phyloP scores from a whole-genome alignment of 306 rosid species.

The Ochetophila trinervis region DNA sequence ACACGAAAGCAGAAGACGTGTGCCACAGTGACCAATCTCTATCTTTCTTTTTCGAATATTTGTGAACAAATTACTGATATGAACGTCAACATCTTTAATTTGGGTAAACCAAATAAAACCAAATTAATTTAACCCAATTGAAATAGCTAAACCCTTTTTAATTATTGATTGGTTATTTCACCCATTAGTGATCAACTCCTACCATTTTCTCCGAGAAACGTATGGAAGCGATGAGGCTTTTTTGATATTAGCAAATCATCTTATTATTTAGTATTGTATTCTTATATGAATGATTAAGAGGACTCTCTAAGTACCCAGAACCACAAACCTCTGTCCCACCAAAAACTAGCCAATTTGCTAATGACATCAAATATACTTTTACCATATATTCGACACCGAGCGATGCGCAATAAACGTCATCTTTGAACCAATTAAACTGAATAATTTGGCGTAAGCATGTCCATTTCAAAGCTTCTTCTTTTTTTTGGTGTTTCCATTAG shows the following conservation, averaged over 20 bases:
- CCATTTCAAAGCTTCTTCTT: constrained; percentile 33
- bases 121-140: background rate
- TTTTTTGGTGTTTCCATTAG: constrained; percentile 31
- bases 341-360: constrained; percentile 28
- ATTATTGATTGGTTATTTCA: constrained; percentile 9
- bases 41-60: background rate
- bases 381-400: constrained; percentile 21
- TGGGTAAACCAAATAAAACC: too few species aligned
- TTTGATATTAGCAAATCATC: background rate
- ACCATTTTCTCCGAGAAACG: background rate
- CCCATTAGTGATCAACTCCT: constrained; percentile 12
- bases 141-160: background rate
- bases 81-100: constrained; percentile 25
- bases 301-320: constrained; percentile 18
- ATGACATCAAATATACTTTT: constrained; percentile 28
- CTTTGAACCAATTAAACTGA: constrained; percentile 40
- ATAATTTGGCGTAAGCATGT: constrained; percentile 36
- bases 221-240: background rate
- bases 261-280: background rate
- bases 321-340: constrained; percentile 28
- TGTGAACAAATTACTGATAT: constrained; percentile 10
- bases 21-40: constrained; percentile 22
- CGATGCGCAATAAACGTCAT: constrained; percentile 33
- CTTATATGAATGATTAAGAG: constrained; percentile 23
- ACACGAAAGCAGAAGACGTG: constrained; percentile 14